Percentiles rank a stretch among this genome's conserved stretches.
phyloP scores from a whole-genome alignment of 2,329 filamentous ascomycete genomes.

The Fusarium transvaalense region DNA sequence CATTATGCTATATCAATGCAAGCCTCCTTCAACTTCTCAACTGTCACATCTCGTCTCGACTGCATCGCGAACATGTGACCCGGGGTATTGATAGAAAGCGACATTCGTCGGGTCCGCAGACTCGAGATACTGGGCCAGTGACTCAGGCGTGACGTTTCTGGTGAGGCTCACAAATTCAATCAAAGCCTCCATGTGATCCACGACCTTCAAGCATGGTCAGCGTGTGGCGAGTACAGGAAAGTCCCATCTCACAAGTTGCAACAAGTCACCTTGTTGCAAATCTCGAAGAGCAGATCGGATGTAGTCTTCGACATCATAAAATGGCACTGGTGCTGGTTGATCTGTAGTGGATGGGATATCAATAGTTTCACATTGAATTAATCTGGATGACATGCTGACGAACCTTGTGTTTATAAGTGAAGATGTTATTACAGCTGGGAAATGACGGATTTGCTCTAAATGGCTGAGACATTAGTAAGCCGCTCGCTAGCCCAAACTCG shows the following conservation, averaged over 20 bases:
- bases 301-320: slow-evolving; percentile 2
- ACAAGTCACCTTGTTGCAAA: slow-evolving; percentile 19
- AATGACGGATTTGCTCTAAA: no score
- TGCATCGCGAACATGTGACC: background rate
- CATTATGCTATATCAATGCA: no score
- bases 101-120: background rate
- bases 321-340: background rate
- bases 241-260: slow-evolving; percentile 11
- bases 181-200: background rate
- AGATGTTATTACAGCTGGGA: background rate
- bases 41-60: no score
- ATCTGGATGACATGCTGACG: background rate
- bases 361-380: background rate
- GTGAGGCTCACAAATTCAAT: background rate
- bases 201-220: background rate
- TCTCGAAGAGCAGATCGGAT: background rate
- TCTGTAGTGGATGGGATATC: background rate
- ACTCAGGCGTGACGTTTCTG: background rate
- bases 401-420: accelerated
- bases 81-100: background rate
- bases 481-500: background rate
- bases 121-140: background rate
- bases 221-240: background rate
- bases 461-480: background rate
- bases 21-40: no score